Conservation (phyloP, 2,329 filamentous ascomycete species). For the Aureobasidium pullulans region DNA sequence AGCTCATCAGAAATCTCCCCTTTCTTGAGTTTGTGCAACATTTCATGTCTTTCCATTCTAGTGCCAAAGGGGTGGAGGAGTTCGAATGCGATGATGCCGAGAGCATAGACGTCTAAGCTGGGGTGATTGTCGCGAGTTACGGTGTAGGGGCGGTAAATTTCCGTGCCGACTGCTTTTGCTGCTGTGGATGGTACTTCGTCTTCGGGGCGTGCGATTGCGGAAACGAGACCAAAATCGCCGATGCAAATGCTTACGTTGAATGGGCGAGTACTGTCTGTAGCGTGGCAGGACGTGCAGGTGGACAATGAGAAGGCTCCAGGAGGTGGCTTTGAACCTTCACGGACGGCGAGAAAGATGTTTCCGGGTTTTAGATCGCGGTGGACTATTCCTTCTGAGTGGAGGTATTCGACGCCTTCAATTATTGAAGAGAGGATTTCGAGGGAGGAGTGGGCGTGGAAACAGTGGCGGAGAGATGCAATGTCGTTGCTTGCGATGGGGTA, state of each 20-base stretch:
- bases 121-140: slow-evolving; percentile 32
- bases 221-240: slow-evolving; percentile 61
- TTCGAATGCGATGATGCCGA: slow-evolving; percentile 58
- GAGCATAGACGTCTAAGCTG: slow-evolving; percentile 54
- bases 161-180: slow-evolving; percentile 49
- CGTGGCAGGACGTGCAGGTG: slow-evolving; percentile 29
- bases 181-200: slow-evolving; percentile 17
- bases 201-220: slow-evolving; percentile 41
- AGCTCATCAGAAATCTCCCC: slow-evolving; percentile 28
- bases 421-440: slow-evolving; percentile 52
- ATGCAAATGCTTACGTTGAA: slow-evolving; percentile 52
- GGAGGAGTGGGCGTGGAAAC: slow-evolving; percentile 54
- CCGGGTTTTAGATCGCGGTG: slow-evolving; percentile 63
- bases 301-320: slow-evolving; percentile 42
- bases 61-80: slow-evolving; percentile 47
- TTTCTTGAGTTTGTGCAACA: slow-evolving; percentile 27
- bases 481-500: slow-evolving; percentile 10
- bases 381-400: slow-evolving; percentile 53
- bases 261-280: neutral
- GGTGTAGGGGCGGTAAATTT: slow-evolving; percentile 52
- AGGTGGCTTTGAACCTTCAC: slow-evolving; percentile 21
- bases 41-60: slow-evolving; percentile 34
- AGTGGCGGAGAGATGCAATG: slow-evolving; percentile 41
- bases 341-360: slow-evolving; percentile 55
- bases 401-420: slow-evolving; percentile 56